phyloP scores from a whole-genome alignment of 768 basidiomycete species.

The Kwoniella sp. region DNA sequence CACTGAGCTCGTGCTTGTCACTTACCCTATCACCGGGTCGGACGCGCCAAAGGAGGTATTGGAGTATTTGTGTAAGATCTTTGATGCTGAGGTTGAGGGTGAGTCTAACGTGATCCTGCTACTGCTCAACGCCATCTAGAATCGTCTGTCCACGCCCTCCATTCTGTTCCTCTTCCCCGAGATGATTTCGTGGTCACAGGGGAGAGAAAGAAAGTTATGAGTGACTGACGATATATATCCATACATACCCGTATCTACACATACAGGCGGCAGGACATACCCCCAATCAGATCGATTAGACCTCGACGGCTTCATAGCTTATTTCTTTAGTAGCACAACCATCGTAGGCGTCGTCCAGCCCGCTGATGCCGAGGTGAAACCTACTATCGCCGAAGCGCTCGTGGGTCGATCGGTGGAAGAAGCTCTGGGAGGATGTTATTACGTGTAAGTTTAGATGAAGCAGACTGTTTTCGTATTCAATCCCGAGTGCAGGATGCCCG shows the following conservation, averaged over 20 bases:
- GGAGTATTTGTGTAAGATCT: constrained; percentile 65
- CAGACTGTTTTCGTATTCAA: too few species aligned
- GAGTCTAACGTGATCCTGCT: too few species aligned
- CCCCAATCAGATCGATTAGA: constrained; percentile 69
- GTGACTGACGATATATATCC: not conserved
- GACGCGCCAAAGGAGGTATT: constrained; percentile 62
- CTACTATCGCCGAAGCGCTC: constrained; percentile 41
- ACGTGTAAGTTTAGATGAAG: constrained; percentile 41
- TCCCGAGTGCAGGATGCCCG: too few species aligned
- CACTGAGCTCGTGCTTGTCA: constrained; percentile 56
- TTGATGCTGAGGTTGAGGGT: constrained; percentile 72
- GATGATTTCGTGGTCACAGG: too few species aligned
- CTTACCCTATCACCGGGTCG: constrained; percentile 62
- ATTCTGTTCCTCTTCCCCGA: too few species aligned
- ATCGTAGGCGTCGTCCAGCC: constrained; percentile 64
- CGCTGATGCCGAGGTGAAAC: constrained; percentile 18
- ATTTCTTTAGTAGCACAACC: constrained; percentile 77
- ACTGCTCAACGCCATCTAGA: too few species aligned
- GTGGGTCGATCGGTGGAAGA: constrained; percentile 52
- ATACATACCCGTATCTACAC: not conserved
- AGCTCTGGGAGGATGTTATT: constrained; percentile 64
- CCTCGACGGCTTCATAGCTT: constrained; percentile 66
- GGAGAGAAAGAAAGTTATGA: not conserved
- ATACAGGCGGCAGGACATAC: constrained; percentile 68
- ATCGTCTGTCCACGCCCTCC: too few species aligned